Base-by-base conservation (phyloP, 1,139 yeast genomes). In the Diutina sp. region DNA sequence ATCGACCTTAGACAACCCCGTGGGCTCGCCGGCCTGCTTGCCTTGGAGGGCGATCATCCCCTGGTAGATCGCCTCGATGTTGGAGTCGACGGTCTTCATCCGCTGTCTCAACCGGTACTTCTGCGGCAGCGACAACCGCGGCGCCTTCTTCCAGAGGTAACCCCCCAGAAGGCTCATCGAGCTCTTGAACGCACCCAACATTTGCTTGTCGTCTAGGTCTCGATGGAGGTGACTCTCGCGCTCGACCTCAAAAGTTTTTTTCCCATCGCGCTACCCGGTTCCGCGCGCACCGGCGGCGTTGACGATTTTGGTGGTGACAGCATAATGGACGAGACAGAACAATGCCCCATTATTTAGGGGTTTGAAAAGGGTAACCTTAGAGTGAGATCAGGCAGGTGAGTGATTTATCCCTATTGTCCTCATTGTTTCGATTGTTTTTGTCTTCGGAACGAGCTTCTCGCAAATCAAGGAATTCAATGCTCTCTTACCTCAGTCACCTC, bases 161-260 rank as follows among this genome's bases (percentile, higher is more conserved):
- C 98, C 98, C 58, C 98, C 95, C 55, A 84, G 70, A 14, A 80
- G 70, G 46, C 82, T 77, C 58, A 77, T 70, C 14, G 95, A 73
- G 38, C 85, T 73, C 73, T 79, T 85, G 67, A 90, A 90, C 16
- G 96, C 84, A 58, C 96, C 96, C 66, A 89, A 83, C 96, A 89
- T 88, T 88, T 21, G 32, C 14, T 14, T 7, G 35, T 30, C 7
- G 28, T 16, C 4, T 35, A 11, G 14, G 5, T n/a, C 14, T 12
- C n/a, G 41, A 12, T 12, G 14, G 41, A 21, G 25, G 12, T 8
- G 41, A 35, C 5, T 35, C 41, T 35, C 41, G 14, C 41, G 12
- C 14, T 35, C 41, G 41, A 35, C 41, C 14, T 35, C 41, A 35
- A 35, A 35, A 35, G 41, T 35, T 35, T 35, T 35, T 35, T 35